These are phyloP conservation scores for Medicago arabica DNA, from an alignment of 306 rosid species.

Conservation along the genomic window DNA sequence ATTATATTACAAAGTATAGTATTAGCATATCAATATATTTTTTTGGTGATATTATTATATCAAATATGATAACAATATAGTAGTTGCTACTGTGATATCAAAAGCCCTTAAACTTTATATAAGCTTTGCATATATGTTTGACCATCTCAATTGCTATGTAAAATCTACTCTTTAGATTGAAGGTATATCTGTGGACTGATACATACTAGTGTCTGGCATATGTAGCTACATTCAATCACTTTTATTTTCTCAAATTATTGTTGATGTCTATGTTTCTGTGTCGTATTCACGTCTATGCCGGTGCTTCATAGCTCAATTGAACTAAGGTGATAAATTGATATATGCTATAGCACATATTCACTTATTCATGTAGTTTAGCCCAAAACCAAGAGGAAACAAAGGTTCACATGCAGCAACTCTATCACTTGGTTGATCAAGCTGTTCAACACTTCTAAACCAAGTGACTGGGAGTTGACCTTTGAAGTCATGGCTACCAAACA, in stretches of 20 bases:
- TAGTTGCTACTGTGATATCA: neutral
- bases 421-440: slow-evolving; percentile 54
- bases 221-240: neutral
- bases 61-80: neutral
- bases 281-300: neutral
- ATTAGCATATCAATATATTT: no score
- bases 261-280: neutral
- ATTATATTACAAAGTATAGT: no score
- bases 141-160: slow-evolving; percentile 1
- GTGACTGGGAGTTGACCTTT: slow-evolving; percentile 76
- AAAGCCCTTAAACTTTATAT: slow-evolving; percentile 11
- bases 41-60: no score
- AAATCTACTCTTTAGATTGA: neutral
- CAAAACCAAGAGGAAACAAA: slow-evolving; percentile 80
- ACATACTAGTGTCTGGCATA: neutral
- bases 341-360: neutral
- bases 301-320: neutral
- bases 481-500: slow-evolving; percentile 78
- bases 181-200: neutral
- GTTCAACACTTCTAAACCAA: slow-evolving; percentile 68
- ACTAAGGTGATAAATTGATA: slow-evolving; percentile 12
- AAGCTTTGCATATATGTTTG: slow-evolving; percentile 3
- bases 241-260: neutral
- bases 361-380: slow-evolving; percentile 35
- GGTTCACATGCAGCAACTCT: slow-evolving; percentile 55